These are phyloP conservation scores for Dothidotthia symphoricarpi DNA, from an alignment of 2,329 filamentous ascomycete genomes.

Conservation along the genomic window DNA sequence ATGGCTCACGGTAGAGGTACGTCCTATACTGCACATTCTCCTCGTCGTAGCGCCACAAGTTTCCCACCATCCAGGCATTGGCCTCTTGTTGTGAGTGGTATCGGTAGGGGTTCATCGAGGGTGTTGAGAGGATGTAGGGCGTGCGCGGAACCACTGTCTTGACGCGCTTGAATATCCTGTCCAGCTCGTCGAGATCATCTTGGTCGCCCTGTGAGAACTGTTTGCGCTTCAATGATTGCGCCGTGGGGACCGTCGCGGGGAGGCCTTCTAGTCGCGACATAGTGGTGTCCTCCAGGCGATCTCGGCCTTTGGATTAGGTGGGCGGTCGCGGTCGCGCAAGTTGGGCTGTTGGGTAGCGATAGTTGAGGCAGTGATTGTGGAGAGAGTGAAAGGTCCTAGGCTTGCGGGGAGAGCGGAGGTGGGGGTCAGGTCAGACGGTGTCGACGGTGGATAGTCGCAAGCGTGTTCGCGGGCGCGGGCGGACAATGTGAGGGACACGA, in stretches of 20 bases:
- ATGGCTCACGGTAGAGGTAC: slow-evolving; percentile 58
- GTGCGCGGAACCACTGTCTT: slow-evolving; percentile 42
- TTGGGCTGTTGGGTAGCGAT: slow-evolving; percentile 3
- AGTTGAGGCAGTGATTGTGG: slow-evolving; percentile 8
- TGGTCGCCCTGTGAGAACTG: slow-evolving; percentile 30
- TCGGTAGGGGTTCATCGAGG: slow-evolving; percentile 46
- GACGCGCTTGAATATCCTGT: slow-evolving; percentile 46
- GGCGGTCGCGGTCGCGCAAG: slow-evolving; percentile 2
- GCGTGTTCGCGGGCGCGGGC: slow-evolving; percentile 3
- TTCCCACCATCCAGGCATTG: slow-evolving; percentile 47
- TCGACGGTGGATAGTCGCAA: background rate
- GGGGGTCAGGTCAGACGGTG: slow-evolving; percentile 1
- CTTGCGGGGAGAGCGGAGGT: slow-evolving; percentile 5
- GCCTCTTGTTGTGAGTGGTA: slow-evolving; percentile 45
- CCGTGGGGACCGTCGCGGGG: slow-evolving; percentile 25
- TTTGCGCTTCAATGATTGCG: slow-evolving; percentile 29
- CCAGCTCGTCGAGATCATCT: slow-evolving; percentile 42
- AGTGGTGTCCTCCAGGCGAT: slow-evolving; percentile 10
- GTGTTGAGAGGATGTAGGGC: slow-evolving; percentile 51
- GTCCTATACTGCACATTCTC: slow-evolving; percentile 63
- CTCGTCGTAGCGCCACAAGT: slow-evolving; percentile 56
- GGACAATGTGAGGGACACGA: slow-evolving; percentile 2
- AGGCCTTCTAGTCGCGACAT: slow-evolving; percentile 35
- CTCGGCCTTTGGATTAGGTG: background rate
- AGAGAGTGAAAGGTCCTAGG: slow-evolving; percentile 19